These are phyloP conservation scores for Ceratocystis papillata DNA, from an alignment of 2,329 filamentous ascomycete species.

Conservation along the genomic window DNA sequence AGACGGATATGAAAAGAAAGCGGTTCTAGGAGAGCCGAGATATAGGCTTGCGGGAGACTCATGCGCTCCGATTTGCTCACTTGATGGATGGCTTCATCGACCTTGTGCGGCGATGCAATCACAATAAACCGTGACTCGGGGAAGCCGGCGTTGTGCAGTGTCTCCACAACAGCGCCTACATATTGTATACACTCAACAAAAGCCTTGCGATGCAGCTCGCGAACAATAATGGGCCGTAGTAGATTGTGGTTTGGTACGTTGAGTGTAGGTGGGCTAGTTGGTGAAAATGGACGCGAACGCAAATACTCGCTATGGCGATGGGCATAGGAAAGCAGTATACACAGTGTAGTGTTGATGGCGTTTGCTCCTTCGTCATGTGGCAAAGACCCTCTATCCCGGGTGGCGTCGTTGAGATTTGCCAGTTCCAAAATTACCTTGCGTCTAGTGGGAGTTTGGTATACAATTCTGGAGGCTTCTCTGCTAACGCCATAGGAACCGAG, in stretches of 20 bases:
- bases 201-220: conserved; percentile 37
- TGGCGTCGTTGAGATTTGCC: conserved; percentile 43
- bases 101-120: conserved; percentile 32
- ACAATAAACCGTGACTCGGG: conserved; percentile 36
- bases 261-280: conserved; percentile 32
- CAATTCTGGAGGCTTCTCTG: conserved; percentile 48
- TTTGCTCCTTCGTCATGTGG: conserved; percentile 48
- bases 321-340: conserved; percentile 65
- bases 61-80: conserved; percentile 34
- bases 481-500: conserved; percentile 61
- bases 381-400: conserved; percentile 31
- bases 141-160: conserved; percentile 40
- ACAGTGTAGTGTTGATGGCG: conserved; percentile 54
- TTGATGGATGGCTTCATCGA: conserved; percentile 28
- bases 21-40: conserved; percentile 23
- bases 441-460: conserved; percentile 44
- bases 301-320: conserved; percentile 64
- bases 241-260: conserved; percentile 39
- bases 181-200: conserved; percentile 34
- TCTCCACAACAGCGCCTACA: conserved; percentile 36
- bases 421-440: conserved; percentile 55
- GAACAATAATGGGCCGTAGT: conserved; percentile 43
- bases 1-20: conserved; percentile 35
- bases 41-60: conserved; percentile 34
- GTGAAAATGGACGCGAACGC: conserved; percentile 48